Conservation (phyloP, 2,329 filamentous ascomycete genomes). For the Emergomyces orientalis region DNA sequence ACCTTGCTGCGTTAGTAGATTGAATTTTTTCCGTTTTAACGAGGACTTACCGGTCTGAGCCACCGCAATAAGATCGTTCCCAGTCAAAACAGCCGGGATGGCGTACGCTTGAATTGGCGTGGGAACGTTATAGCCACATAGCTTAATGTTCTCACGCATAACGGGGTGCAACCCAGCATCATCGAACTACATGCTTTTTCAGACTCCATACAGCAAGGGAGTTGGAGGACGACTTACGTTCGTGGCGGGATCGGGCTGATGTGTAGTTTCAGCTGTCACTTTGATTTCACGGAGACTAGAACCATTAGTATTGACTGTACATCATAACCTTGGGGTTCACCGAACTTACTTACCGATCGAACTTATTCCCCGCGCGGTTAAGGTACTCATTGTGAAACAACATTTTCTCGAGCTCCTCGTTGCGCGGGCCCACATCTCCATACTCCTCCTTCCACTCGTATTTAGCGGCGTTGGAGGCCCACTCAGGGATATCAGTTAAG, state of each 20-base stretch:
- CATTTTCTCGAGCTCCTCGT: conserved; percentile 60
- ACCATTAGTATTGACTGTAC: neutral
- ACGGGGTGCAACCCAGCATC: conserved; percentile 76
- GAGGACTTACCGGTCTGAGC: conserved; percentile 72
- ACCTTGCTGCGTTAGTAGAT: conserved; percentile 43
- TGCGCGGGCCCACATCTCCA: conserved; percentile 71
- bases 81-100: conserved; percentile 66
- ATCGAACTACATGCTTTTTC: conserved; percentile 49
- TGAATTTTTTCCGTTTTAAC: neutral
- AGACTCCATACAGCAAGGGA: conserved; percentile 4
- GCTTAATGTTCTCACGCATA: conserved; percentile 66
- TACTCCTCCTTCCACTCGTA: conserved; percentile 82
- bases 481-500: conserved; percentile 28
- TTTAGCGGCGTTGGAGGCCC: conserved; percentile 50
- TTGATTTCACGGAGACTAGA: conserved; percentile 40
- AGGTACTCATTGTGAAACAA: conserved; percentile 57
- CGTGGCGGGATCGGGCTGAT: conserved; percentile 40
- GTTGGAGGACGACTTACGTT: conserved; percentile 34
- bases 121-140: conserved; percentile 60
- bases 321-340: neutral
- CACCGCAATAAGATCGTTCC: conserved; percentile 75
- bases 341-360: conserved; percentile 47
- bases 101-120: conserved; percentile 84
- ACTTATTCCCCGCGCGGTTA: conserved; percentile 50
- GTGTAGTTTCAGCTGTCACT: conserved; percentile 43